Base-by-base conservation (phyloP, 1,284 basidiomycete species). In the Calocybe gambosa region DNA sequence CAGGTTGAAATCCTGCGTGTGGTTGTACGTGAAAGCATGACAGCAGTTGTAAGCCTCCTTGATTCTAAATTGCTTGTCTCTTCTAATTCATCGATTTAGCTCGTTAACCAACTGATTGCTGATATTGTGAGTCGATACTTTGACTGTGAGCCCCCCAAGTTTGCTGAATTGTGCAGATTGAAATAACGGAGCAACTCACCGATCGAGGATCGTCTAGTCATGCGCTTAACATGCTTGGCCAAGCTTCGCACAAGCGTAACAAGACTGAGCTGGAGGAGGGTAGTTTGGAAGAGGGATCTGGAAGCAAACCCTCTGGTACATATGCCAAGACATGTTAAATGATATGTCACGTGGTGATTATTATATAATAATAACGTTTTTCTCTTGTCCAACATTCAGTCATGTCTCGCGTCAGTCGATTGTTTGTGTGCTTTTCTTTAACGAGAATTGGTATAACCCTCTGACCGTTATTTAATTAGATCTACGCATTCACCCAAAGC, bases 1-100 rank as follows among this genome's bases (percentile, higher is more conserved):
- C 67, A 78, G 12, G 65, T 82, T 38, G 80, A 93, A 60, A 93
- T 95, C 54, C 73, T 95, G 41, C 83, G 92, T 45, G 89, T 93
- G 10, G 93, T 95, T 39, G 78, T 93, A 9, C 77, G 85, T 42
- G 91, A 93, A 66, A 85, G 74, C 52, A 69, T 85, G 62, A 75
- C 79, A 1, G 84, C 82, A 58, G 65, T 70, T 54, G 78, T 74
- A 49, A 50, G 68, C 52, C 16, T 25, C 3, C 37, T 10, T 23
- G 23, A 13, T 4, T 41, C 13, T 45, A 15, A 26, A 21, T 39
- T n/a, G n/a, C 37, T 36, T 16, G 41, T 28, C n/a, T 12, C 19
- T n/a, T 9, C 34, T 34, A 13, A 34, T n/a, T 6, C 4, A 5
- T 2, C 16, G 20, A 33, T 16, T 64, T 35, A 81, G 74, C 73